These are phyloP conservation scores for Triticum monococcum DNA, from an alignment of 176 grass and related monocot genomes.

Conservation along the genomic window DNA sequence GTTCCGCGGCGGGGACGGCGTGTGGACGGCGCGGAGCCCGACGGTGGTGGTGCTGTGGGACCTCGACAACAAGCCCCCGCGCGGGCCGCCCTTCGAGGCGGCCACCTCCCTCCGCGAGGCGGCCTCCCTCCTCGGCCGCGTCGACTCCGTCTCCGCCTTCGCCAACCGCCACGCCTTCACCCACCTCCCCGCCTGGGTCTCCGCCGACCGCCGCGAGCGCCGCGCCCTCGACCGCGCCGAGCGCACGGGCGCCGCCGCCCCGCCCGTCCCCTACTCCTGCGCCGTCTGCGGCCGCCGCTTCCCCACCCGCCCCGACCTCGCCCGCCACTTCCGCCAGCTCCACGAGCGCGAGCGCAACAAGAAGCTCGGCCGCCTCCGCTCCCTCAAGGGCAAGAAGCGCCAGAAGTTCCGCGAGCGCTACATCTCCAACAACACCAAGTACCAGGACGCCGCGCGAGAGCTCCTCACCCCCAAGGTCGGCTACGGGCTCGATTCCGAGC, in stretches of 20 bases:
- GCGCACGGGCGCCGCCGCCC: slow-evolving; percentile 45
- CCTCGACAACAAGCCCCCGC: slow-evolving; percentile 96
- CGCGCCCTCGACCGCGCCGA: slow-evolving; percentile 66
- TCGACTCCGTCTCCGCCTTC: slow-evolving; percentile 77
- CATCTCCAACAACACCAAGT: slow-evolving; percentile 82
- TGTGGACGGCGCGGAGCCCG: slow-evolving; percentile 59
- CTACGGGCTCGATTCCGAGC: slow-evolving; percentile 77
- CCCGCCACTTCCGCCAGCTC: slow-evolving; percentile 91
- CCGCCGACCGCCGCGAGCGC: slow-evolving; percentile 63
- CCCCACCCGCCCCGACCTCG: slow-evolving; percentile 75
- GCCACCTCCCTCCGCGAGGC: slow-evolving; percentile 56
- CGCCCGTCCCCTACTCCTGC: slow-evolving; percentile 65
- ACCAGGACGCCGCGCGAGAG: slow-evolving; percentile 73
- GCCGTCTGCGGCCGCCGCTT: slow-evolving; percentile 85
- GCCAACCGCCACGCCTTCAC: slow-evolving; percentile 88
- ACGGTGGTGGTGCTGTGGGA: slow-evolving; percentile 83
- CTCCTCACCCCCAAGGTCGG: slow-evolving; percentile 74
- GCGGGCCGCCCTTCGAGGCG: slow-evolving; percentile 64
- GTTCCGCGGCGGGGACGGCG: slow-evolving; percentile 50
- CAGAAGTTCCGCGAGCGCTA: slow-evolving; percentile 72
- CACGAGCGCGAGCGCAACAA: slow-evolving; percentile 95
- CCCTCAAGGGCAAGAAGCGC: slow-evolving; percentile 97
- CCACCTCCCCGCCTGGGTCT: slow-evolving; percentile 72
- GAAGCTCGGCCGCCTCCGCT: slow-evolving; percentile 75
- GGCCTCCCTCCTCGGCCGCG: slow-evolving; percentile 70